Conservation (phyloP, 2,329 filamentous ascomycete genomes). For the Botryotinia narcissicola region DNA sequence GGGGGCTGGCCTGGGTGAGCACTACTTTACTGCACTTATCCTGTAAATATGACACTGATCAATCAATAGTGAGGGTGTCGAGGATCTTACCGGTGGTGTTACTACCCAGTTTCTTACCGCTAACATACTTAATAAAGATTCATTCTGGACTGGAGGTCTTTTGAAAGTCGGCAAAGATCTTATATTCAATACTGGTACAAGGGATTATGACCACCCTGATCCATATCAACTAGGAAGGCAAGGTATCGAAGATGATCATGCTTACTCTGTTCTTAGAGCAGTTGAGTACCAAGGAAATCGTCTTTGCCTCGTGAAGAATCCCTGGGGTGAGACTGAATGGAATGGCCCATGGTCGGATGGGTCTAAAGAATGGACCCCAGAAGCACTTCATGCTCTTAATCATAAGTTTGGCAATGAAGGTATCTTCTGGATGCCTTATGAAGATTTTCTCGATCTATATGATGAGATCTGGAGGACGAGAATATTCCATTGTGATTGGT, state of each 20-base stretch:
- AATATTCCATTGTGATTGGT: constrained; percentile 51
- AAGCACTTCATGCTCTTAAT: constrained; percentile 53
- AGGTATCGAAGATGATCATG: constrained; percentile 55
- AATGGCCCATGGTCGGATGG: constrained; percentile 49
- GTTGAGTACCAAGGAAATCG: constrained; percentile 50
- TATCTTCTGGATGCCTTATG: constrained; percentile 60
- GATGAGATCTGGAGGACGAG: constrained; percentile 57
- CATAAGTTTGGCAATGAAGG: constrained; percentile 60
- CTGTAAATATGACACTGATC: neutral
- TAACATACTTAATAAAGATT: constrained; percentile 72
- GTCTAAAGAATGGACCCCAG: constrained; percentile 56
- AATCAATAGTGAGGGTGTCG: constrained; percentile 46
- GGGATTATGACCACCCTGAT: constrained; percentile 20
- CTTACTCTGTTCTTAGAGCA: constrained; percentile 56
- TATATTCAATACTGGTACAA: constrained; percentile 55
- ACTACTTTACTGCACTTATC: neutral
- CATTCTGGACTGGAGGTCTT: constrained; percentile 80
- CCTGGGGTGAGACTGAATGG: constrained; percentile 60
- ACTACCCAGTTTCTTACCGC: constrained; percentile 65
- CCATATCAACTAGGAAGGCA: constrained; percentile 44
- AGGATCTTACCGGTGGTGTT: constrained; percentile 64
- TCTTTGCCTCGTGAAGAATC: constrained; percentile 51
- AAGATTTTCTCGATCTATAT: constrained; percentile 59
- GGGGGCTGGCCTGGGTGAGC: constrained; percentile 56
- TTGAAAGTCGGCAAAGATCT: constrained; percentile 78